phyloP scores from a whole-genome alignment of 192 early-diverging fungal genomes.

The Coemansia sp. region DNA sequence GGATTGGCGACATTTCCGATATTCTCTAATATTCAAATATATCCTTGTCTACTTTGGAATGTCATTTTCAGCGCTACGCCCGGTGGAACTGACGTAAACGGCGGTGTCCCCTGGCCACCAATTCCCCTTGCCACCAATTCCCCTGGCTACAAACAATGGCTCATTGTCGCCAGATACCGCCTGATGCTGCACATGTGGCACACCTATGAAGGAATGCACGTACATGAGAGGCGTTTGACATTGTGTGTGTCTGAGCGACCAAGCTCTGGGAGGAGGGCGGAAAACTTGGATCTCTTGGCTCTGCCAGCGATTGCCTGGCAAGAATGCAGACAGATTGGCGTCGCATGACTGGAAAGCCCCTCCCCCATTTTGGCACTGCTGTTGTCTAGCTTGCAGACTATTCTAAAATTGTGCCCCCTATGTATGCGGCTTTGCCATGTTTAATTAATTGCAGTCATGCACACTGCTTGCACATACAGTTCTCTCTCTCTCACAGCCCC shows the following conservation, averaged over 20 bases:
- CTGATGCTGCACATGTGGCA: conserved; percentile 1
- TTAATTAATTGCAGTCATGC: conserved; percentile 6
- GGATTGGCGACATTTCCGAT: background rate
- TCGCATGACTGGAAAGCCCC: background rate
- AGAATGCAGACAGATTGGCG: background rate
- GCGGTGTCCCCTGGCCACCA: background rate
- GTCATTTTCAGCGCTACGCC: background rate
- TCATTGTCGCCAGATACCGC: conserved; percentile 4
- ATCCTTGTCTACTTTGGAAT: background rate
- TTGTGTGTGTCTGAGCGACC: background rate
- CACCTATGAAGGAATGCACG: background rate
- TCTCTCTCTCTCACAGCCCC: background rate
- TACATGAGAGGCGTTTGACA: background rate
- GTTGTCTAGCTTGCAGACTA: background rate
- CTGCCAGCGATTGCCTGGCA: background rate
- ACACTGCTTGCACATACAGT: background rate
- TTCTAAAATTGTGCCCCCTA: background rate
- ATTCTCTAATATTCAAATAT: background rate
- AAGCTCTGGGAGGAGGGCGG: background rate
- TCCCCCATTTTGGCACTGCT: background rate
- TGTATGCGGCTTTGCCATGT: background rate
- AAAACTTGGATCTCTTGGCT: background rate
- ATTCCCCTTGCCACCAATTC: background rate
- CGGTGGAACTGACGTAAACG: conserved; percentile 5
- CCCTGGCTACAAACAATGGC: conserved; percentile 3